Conservation (phyloP, 2,329 filamentous ascomycete species). For the Colletotrichum spaethianum region DNA sequence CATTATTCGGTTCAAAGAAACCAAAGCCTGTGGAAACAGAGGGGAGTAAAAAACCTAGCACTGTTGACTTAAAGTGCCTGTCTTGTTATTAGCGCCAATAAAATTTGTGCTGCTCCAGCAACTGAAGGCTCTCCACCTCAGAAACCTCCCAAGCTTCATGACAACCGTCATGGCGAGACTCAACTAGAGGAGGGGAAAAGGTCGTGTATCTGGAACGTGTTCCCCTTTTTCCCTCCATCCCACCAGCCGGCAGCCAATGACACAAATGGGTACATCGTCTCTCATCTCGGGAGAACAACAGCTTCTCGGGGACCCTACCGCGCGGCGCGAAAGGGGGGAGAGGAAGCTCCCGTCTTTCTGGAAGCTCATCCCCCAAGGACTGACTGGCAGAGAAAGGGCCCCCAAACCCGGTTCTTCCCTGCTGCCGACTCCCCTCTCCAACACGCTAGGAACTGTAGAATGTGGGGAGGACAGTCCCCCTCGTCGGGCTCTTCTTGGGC, state of each 20-base stretch:
- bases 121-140: constrained; percentile 4
- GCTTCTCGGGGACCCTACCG: constrained; percentile 12
- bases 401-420: constrained; percentile 23
- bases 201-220: constrained; percentile 37
- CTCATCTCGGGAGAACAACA: constrained; percentile 22
- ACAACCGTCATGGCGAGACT: neutral
- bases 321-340: constrained; percentile 3
- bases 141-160: neutral
- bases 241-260: neutral
- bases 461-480: constrained; percentile 22
- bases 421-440: constrained; percentile 2
- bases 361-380: constrained; percentile 14
- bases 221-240: constrained; percentile 1
- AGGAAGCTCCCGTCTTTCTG: constrained; percentile 27
- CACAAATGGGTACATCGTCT: constrained; percentile 7
- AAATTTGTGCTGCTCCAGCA: constrained; percentile 28
- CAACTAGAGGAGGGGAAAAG: neutral
- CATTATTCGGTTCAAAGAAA: constrained; percentile 8
- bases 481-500: neutral
- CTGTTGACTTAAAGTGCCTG: constrained; percentile 11
- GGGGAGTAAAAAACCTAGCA: neutral
- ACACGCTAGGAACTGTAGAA: constrained; percentile 21
- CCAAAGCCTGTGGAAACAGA: neutral
- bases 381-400: neutral
- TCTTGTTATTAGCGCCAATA: neutral